A percentile compares a stretch with the other conserved stretches of the same genome.
Evolutionary conservation across 768 basidiomycete species (phyloP).

Genomic region (Pholiota conissans): DNA sequence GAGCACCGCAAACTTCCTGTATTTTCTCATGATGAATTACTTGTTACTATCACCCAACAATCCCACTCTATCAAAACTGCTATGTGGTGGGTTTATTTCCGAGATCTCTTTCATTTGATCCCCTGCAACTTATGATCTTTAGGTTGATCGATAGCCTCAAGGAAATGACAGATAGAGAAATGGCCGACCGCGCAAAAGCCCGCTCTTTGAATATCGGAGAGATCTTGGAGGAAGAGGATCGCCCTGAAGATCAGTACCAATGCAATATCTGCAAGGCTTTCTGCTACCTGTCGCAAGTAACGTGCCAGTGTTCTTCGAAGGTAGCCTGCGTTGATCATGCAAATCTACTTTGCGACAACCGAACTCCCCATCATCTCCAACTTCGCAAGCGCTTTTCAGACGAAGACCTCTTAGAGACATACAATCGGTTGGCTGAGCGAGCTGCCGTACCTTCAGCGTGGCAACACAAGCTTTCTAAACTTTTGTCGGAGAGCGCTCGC

Average conservation of each 20-base stretch:
- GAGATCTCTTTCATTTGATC: neutral
- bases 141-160: slow-evolving; percentile 84
- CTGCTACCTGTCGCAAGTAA: slow-evolving; percentile 93
- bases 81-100: slow-evolving; percentile 64
- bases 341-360: slow-evolving; percentile 67
- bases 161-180: slow-evolving; percentile 89
- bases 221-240: slow-evolving; percentile 74
- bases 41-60: slow-evolving; percentile 97
- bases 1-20: slow-evolving; percentile 92
- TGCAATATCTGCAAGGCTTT: slow-evolving; percentile 92
- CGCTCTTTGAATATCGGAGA: slow-evolving; percentile 65
- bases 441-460: slow-evolving; percentile 76
- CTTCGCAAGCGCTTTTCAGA: slow-evolving; percentile 84
- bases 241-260: slow-evolving; percentile 93
- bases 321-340: slow-evolving; percentile 88
- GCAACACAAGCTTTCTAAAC: slow-evolving; percentile 66
- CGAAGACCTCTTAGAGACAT: slow-evolving; percentile 68
- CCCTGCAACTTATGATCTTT: slow-evolving; percentile 11
- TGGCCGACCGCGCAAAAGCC: slow-evolving; percentile 62
- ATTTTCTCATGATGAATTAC: slow-evolving; percentile 96
- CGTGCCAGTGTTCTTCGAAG: slow-evolving; percentile 73
- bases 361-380: slow-evolving; percentile 44
- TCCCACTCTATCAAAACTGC: slow-evolving; percentile 91
- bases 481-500: slow-evolving; percentile 66
- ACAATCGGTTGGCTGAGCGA: slow-evolving; percentile 64